Conservation (phyloP, 225 moss, liverwort and hornwort species). For the Sphagnum tenellum region DNA sequence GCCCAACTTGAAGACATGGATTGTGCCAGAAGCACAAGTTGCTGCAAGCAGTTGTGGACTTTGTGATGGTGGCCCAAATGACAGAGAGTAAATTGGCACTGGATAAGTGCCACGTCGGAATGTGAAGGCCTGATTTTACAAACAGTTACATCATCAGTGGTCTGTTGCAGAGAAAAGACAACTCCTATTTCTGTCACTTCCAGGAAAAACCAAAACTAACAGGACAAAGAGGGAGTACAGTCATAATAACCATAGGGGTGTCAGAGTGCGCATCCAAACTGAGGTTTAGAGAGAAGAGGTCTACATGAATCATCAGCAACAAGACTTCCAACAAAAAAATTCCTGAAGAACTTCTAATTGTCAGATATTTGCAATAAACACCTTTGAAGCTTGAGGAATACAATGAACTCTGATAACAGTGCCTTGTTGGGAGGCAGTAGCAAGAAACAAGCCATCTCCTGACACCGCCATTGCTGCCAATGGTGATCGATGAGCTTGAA, state of each 20-base stretch:
- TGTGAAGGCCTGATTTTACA: slow-evolving; percentile 51
- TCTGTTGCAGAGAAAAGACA: neutral
- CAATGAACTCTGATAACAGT: slow-evolving; percentile 94
- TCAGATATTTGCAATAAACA: slow-evolving; percentile 1
- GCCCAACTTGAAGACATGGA: slow-evolving; percentile 91
- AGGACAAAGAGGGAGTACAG: too few species aligned
- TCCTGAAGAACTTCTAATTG: too few species aligned
- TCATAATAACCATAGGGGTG: too few species aligned
- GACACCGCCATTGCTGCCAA: slow-evolving; percentile 86
- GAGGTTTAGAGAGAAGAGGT: too few species aligned
- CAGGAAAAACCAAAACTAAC: too few species aligned
- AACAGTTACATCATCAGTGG: neutral
- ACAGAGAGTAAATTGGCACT: slow-evolving; percentile 78
- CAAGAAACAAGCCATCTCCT: slow-evolving; percentile 79
- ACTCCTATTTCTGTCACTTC: too few species aligned
- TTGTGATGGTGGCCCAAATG: slow-evolving; percentile 75
- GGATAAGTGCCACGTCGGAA: slow-evolving; percentile 85
- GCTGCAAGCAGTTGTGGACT: slow-evolving; percentile 84
- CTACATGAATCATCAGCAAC: too few species aligned
- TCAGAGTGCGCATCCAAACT: too few species aligned
- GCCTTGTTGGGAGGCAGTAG: slow-evolving; percentile 92
- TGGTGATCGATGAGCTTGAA: slow-evolving; percentile 85
- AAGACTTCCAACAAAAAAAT: too few species aligned
- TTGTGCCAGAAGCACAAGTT: slow-evolving; percentile 86
- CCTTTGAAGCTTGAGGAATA: slow-evolving; percentile 85